Percentiles rank a stretch among this genome's conserved stretches.
Evolutionary conservation across 768 basidiomycete genomes (phyloP).

Genomic region (Pulveroboletus sp.): DNA sequence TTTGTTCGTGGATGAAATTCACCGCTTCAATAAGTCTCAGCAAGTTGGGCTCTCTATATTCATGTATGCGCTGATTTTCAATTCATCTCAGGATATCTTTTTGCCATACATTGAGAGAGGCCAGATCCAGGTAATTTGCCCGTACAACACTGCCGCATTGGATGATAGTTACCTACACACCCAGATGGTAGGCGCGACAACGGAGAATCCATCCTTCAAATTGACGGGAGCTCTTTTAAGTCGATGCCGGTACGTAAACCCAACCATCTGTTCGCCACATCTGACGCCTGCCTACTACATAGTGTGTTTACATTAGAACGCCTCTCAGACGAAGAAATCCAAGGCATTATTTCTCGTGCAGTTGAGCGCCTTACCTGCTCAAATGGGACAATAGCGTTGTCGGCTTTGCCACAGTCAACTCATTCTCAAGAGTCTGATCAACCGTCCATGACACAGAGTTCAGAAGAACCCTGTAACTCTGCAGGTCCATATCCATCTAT

Average conservation of each 20-base stretch:
- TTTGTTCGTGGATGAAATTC: constrained; percentile 81
- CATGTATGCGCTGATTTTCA: constrained; percentile 5
- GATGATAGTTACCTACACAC: neutral
- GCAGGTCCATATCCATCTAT: constrained; percentile 19
- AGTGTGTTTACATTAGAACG: constrained; percentile 75
- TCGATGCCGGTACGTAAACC: constrained; percentile 60
- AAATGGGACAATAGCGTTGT: neutral
- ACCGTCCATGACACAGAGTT: constrained; percentile 14
- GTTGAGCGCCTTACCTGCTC: constrained; percentile 33
- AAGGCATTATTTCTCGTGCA: constrained; percentile 54
- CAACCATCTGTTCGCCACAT: neutral
- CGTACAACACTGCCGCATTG: neutral
- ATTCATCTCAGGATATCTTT: constrained; percentile 59
- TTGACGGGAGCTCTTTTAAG: constrained; percentile 68
- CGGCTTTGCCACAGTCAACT: constrained; percentile 7
- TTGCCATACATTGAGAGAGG: constrained; percentile 80
- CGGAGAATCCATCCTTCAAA: constrained; percentile 88
- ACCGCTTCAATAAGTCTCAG: constrained; percentile 70
- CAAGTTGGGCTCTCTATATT: constrained; percentile 40
- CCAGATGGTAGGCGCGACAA: constrained; percentile 77
- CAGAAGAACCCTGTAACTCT: constrained; percentile 15
- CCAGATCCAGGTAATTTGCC: constrained; percentile 50
- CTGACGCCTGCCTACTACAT: constrained; percentile 26
- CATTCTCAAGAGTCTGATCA: constrained; percentile 19
- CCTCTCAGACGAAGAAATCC: constrained; percentile 60